Evolutionary conservation across 2,329 filamentous ascomycete genomes (phyloP), one percentile per base, ranked within the genome.

Genomic region (Penicillium corylophilum): DNA sequence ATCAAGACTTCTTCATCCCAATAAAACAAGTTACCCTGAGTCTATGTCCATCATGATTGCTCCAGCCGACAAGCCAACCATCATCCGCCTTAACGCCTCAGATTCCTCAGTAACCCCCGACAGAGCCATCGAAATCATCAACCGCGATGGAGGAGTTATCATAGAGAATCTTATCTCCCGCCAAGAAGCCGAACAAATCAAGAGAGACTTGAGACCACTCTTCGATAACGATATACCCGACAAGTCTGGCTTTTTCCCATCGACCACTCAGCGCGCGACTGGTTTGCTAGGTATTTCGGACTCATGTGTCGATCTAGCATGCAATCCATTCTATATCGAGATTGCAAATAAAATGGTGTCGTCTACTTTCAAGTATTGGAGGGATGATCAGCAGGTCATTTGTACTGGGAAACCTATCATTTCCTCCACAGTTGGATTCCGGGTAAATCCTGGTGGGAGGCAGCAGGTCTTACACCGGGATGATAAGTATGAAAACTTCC

Each of bases 391-490:
- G 20, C 58, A 64, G 46, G 62, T 61, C 36, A 68, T 59, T 0
- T 68, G 71, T 7, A 65, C 57, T 8, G 64, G 64, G 0, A 74
- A 74, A 57, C 73, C 73, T 2, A 67, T 68, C 12, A 62, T 75
- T 36, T 65, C 69, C 0, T 68, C 63, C 1, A 71, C 71, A 2
- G 70, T 71, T 5, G 72, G 70, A 5, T 74, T 58, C 13, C 47
- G 53, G 7, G 49, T 76, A 20, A 69, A 71, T 31, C 74, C 74
- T 0, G 74, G 74, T 0, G 72, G 70, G 13, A 66, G 60, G 33
- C 70, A 72, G 45, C 74, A 77, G 49, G 63, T 66, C 0, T 50
- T 75, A 36, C 72, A 77, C 43, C 60, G 72, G 15, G 64, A 74
- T 51, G 72, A 76, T 62, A 70, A 65, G 51, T 57, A 56, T 24